A percentile compares a stretch with the other conserved stretches of the same genome.
Evolutionary conservation across 2,329 filamentous ascomycete genomes (phyloP).

Genomic region (Pseudogymnoascus sp.): DNA sequence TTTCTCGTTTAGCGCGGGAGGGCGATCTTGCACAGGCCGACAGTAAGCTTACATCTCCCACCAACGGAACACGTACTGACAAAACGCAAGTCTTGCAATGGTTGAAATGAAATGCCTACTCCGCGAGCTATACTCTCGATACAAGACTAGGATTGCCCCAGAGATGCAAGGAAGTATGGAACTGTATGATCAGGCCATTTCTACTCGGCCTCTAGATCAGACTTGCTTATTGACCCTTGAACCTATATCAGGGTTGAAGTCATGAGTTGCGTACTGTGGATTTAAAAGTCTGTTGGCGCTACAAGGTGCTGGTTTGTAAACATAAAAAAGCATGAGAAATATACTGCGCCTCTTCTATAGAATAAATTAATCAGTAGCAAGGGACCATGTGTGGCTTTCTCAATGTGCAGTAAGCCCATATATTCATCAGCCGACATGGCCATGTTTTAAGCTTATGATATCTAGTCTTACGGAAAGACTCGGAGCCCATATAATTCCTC

Average conservation of each 20-base stretch:
- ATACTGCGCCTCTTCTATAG: background rate
- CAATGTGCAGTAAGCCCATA: too few species aligned
- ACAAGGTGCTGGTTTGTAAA: background rate
- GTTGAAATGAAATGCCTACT: slow-evolving; percentile 62
- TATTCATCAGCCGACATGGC: background rate
- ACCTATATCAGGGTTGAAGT: background rate
- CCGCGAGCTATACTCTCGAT: slow-evolving; percentile 53
- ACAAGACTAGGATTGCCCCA: slow-evolving; percentile 42
- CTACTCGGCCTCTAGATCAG: slow-evolving; percentile 53
- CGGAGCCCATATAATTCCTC: background rate
- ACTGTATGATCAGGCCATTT: slow-evolving; percentile 61
- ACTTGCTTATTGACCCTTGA: slow-evolving; percentile 43
- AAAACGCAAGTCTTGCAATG: slow-evolving; percentile 44
- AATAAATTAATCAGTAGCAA: background rate
- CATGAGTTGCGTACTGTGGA: background rate
- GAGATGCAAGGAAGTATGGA: slow-evolving; percentile 53
- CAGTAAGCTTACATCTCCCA: slow-evolving; percentile 44
- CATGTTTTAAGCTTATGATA: background rate
- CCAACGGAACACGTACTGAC: background rate
- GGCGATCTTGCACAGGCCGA: slow-evolving; percentile 57
- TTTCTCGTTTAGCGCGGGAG: slow-evolving; percentile 60
- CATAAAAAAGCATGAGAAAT: background rate
- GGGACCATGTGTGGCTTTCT: background rate
- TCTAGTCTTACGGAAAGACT: background rate
- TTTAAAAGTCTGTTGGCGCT: background rate